Evolutionary conservation across 1,139 yeast species (phyloP).

Genomic region (Tardiomyces digboiensis): DNA sequence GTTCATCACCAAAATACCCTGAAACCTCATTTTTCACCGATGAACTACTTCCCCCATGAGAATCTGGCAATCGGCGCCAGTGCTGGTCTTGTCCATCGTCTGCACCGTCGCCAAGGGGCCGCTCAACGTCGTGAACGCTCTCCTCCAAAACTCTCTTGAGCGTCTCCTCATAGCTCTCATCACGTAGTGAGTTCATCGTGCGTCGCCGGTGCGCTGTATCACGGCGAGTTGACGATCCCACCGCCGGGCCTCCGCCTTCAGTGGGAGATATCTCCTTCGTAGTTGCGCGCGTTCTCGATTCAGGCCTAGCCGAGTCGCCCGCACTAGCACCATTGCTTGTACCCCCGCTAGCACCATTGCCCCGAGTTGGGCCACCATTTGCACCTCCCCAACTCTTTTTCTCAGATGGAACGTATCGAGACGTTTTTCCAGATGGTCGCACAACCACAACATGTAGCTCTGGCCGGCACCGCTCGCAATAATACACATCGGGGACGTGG

Average conservation of each 20-base stretch:
- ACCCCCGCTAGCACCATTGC: neutral
- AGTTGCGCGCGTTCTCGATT: too few species aligned
- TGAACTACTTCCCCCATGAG: neutral
- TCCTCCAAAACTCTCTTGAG: conserved; percentile 63
- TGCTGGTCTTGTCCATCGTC: neutral
- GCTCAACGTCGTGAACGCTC: conserved; percentile 42
- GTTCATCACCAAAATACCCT: neutral
- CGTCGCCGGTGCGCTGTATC: conserved; percentile 14
- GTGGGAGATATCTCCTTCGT: too few species aligned
- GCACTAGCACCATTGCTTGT: conserved; percentile 8
- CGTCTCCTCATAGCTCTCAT: conserved; percentile 57
- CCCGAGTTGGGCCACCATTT: neutral
- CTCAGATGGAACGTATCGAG: conserved; percentile 33
- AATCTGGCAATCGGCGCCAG: neutral
- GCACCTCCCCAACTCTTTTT: conserved; percentile 2
- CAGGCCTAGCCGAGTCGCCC: conserved; percentile 1
- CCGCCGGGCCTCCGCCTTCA: too few species aligned
- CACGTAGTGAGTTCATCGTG: conserved; percentile 31
- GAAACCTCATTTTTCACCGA: neutral
- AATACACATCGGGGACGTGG: conserved; percentile 82
- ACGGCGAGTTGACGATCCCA: conserved; percentile 1
- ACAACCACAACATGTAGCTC: conserved; percentile 57
- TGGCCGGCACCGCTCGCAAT: conserved; percentile 89
- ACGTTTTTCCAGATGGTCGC: conserved; percentile 36
- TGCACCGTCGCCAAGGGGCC: neutral